Evolutionary conservation across 2,329 filamentous ascomycete species (phyloP).

Genomic region (Magnaporthales sp.): DNA sequence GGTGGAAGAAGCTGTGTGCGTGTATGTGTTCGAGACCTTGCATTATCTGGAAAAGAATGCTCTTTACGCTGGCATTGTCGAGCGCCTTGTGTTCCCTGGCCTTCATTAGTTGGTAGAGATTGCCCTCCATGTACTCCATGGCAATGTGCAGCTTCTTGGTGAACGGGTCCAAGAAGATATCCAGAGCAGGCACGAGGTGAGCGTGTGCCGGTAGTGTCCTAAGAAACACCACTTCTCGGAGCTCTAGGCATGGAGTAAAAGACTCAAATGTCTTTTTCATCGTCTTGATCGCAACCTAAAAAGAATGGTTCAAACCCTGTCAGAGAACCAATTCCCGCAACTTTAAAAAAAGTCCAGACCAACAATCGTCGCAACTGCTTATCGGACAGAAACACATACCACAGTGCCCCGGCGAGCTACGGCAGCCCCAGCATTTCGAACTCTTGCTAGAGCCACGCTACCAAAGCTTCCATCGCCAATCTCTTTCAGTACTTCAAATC

Average conservation of each 20-base stretch:
- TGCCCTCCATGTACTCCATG: slow-evolving; percentile 99
- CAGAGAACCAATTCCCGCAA: not conserved
- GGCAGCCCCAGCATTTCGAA: slow-evolving; percentile 80
- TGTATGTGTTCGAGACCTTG: slow-evolving; percentile 95
- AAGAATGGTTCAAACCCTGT: slow-evolving; percentile 3
- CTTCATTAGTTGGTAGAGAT: slow-evolving; percentile 98
- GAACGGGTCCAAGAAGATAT: slow-evolving; percentile 95
- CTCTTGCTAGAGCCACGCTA: slow-evolving; percentile 85
- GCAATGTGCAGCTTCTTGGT: slow-evolving; percentile 94
- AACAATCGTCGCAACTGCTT: not conserved
- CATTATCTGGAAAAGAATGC: slow-evolving; percentile 95
- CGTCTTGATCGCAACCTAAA: slow-evolving; percentile 93
- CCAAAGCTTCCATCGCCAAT: slow-evolving; percentile 99
- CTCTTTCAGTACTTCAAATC: slow-evolving; percentile 95
- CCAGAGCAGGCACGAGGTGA: slow-evolving; percentile 92
- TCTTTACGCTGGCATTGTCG: slow-evolving; percentile 89
- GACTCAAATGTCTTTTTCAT: slow-evolving; percentile 99
- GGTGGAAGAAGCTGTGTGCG: slow-evolving; percentile 94
- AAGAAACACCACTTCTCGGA: slow-evolving; percentile 94
- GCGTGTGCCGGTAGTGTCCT: slow-evolving; percentile 79
- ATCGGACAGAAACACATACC: slow-evolving; percentile 47
- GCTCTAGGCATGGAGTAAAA: slow-evolving; percentile 79
- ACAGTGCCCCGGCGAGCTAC: slow-evolving; percentile 85
- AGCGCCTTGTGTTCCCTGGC: slow-evolving; percentile 90
- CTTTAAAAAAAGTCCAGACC: slow-evolving; percentile 5